Evolutionary conservation across 345 rosid genomes (phyloP).

Genomic region (Populus tremula): DNA sequence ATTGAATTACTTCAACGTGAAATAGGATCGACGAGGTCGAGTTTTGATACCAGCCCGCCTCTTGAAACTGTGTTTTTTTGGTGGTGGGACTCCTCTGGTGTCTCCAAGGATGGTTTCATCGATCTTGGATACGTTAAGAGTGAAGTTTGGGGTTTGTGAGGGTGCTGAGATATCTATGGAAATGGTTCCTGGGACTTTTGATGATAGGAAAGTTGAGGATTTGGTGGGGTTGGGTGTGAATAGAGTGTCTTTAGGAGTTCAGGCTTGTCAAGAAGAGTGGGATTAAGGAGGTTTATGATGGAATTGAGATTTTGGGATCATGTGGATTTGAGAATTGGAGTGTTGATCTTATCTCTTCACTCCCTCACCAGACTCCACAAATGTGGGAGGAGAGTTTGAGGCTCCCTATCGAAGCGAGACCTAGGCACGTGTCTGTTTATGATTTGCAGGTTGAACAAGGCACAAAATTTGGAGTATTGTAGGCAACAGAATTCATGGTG

Average conservation of each 20-base stretch:
- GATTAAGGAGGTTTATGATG: slow-evolving; percentile 64
- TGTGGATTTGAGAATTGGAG: slow-evolving; percentile 88
- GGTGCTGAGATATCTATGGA: slow-evolving; percentile 88
- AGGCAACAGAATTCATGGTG: slow-evolving; percentile 29
- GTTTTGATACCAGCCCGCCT: slow-evolving; percentile 4
- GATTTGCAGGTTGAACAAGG: slow-evolving; percentile 97
- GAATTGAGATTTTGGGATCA: slow-evolving; percentile 57
- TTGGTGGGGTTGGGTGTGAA: slow-evolving; percentile 78
- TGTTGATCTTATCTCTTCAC: slow-evolving; percentile 87
- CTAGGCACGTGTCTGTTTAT: slow-evolving; percentile 80
- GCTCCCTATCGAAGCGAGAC: slow-evolving; percentile 50
- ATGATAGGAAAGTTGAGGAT: slow-evolving; percentile 48
- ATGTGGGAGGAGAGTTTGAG: slow-evolving; percentile 92
- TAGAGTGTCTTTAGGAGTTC: slow-evolving; percentile 90
- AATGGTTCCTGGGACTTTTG: slow-evolving; percentile 95
- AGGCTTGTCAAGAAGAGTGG: slow-evolving; percentile 69
- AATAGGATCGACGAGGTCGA: slow-evolving; percentile 17
- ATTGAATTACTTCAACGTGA: slow-evolving; percentile 19
- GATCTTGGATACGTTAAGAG: slow-evolving; percentile 53
- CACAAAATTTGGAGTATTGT: slow-evolving; percentile 78
- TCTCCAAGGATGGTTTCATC: slow-evolving; percentile 66
- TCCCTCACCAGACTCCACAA: slow-evolving; percentile 70
- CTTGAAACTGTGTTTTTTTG: slow-evolving; percentile 66
- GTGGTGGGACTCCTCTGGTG: slow-evolving; percentile 96
- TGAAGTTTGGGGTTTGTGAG: slow-evolving; percentile 53